A percentile compares a stretch with the other conserved stretches of the same genome.
Evolutionary conservation across 2,329 filamentous ascomycete species (phyloP).

Genomic region (Cladobotryum mycophilum): DNA sequence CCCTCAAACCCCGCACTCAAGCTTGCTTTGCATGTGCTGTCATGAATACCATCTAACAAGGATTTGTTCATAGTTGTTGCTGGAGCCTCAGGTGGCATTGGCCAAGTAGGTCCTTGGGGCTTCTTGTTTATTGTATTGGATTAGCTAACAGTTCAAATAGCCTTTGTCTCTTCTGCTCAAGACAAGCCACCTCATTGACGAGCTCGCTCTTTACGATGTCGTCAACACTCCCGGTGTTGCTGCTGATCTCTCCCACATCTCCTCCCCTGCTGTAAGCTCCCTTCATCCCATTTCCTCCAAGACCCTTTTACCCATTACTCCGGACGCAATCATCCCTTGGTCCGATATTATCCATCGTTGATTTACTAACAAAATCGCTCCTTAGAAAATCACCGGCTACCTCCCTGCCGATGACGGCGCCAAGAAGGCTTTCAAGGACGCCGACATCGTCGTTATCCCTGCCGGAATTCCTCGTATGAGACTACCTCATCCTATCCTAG

Average conservation of each 20-base stretch:
- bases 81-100: slow-evolving; percentile 96
- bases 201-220: slow-evolving; percentile 98
- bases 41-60: not conserved
- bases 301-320: too few relatives aligned
- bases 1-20: slow-evolving; percentile 12
- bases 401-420: slow-evolving; percentile 81
- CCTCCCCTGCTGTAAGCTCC: slow-evolving; percentile 64
- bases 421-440: slow-evolving; percentile 82
- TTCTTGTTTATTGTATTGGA: not conserved
- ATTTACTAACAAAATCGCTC: slow-evolving; percentile 4
- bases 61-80: slow-evolving; percentile 59
- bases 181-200: slow-evolving; percentile 77
- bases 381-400: slow-evolving; percentile 77
- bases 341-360: not conserved
- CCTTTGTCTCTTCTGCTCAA: slow-evolving; percentile 96
- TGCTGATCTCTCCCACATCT: slow-evolving; percentile 95
- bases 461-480: slow-evolving; percentile 90
- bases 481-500: not conserved
- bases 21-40: not conserved
- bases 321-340: slow-evolving; percentile 1
- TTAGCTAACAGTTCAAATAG: slow-evolving; percentile 37
- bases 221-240: slow-evolving; percentile 97
- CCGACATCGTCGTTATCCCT: slow-evolving; percentile 94
- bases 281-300: slow-evolving; percentile 8
- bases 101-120: slow-evolving; percentile 60